Base-by-base conservation (phyloP, 2,329 filamentous ascomycete species). In the Pseudocercospora fijiensis region DNA sequence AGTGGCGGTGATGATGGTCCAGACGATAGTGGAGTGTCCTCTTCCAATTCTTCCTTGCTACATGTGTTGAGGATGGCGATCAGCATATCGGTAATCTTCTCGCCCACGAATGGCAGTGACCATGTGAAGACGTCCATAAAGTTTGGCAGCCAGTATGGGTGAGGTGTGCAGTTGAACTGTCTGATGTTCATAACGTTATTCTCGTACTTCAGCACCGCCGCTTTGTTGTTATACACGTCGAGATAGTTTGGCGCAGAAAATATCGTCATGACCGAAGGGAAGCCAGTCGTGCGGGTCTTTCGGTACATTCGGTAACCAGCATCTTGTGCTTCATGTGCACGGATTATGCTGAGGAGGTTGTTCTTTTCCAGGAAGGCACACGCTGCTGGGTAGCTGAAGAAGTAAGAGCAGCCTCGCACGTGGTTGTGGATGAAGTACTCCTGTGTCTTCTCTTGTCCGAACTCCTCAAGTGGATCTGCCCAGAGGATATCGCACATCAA, bases 41-140 rank as follows among this genome's bases (percentile, higher is more conserved):
- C 90, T 76, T 96, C 91, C 60, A 99, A 87, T 78, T 99, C 81
- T 74, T 99, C 95, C 80, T 99, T 96, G n/a, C 95, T 97, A 82
- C 93, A 98, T 18, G 92, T 98, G 82, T 96, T 97, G 71, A 99
- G 84, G 74, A 99, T 99, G 47, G 93, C 94, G 76, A 99, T 97
- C 69, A 99, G 87, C 95, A 99, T 99, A 75, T 99, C 95, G 18
- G 95, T 98, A 75, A 99, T 82, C 85, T 99, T 99, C 80, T 99
- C 95, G 67, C 95, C 94, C 24, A 99, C 95, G 79, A 99, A 99
- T 0, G 95, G 95, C 65, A 99, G 84, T 33, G 95, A 99, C 95
- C 95, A 99, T n/a, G 95, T 99, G 77, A 99, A 99, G 67, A 99
- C 95, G 75, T 99, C 95, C 95, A 99, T 99, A 77, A 99, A 99